Evolutionary conservation across 1,284 basidiomycete species (phyloP).

Genomic region (Farysia itapuensis): DNA sequence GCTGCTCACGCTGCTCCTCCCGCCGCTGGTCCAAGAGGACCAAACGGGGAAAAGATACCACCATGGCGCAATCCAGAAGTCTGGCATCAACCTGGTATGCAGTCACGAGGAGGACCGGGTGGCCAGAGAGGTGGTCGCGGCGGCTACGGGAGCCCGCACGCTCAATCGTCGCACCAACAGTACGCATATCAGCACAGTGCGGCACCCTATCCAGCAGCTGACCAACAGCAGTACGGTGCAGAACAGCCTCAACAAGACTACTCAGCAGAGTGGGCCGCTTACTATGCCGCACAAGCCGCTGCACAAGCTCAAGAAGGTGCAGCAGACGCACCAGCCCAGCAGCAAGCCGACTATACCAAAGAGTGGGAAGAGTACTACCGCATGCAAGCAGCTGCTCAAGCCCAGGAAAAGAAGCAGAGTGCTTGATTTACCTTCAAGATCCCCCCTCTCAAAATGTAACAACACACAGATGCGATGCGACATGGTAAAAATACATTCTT

Average conservation of each 20-base stretch:
- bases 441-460: too few species aligned
- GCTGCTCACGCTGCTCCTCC: conserved; percentile 26
- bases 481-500: too few species aligned
- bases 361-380: conserved; percentile 57
- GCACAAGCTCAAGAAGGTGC: conserved; percentile 12
- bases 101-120: conserved; percentile 14
- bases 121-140: conserved; percentile 15
- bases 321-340: conserved; percentile 6
- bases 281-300: conserved; percentile 49
- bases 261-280: conserved; percentile 57
- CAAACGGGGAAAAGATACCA: conserved; percentile 56
- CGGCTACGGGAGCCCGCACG: not conserved
- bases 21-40: conserved; percentile 8
- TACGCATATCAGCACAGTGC: conserved; percentile 1
- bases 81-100: conserved; percentile 46
- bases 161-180: conserved; percentile 3
- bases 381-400: conserved; percentile 37
- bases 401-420: conserved; percentile 9
- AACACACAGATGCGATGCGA: too few species aligned
- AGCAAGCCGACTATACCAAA: conserved; percentile 50
- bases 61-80: conserved; percentile 58
- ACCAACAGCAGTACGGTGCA: conserved; percentile 1
- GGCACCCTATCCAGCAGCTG: not conserved
- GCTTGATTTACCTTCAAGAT: too few species aligned
- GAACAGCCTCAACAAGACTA: conserved; percentile 45